Evolutionary conservation across 805 yeast species (phyloP), one percentile per base, ranked within the genome.

Genomic region (Yarrowia sp.): DNA sequence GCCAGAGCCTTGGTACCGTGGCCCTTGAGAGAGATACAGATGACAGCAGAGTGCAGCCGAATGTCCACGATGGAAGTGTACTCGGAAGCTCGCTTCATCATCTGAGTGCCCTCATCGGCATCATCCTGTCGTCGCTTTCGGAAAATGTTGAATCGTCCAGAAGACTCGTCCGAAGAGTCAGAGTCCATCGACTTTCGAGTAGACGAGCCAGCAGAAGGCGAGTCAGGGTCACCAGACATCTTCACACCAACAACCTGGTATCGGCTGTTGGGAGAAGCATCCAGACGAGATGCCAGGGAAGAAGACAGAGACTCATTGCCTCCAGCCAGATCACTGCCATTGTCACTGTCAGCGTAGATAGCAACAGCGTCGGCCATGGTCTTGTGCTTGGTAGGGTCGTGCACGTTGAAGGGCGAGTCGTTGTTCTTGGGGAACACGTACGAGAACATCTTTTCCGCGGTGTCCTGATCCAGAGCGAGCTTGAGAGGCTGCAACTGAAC

Each of bases 1-100:
- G 91, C 84, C 69, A 94, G 79, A 72, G 89, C 86, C 73, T 85
- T 80, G 38, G 86, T 82, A 14, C 92, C 91, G 15, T 86, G 86
- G 9, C 95, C 97, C 73, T 87, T 86, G 78, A 91, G 91, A 63
- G 97, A 89, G 35, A 92, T 83, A 66, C 87, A 82, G 15, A 93
- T 75, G n/a, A 80, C 75, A 46, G 86, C 81, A n/a, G 82, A 76
- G 43, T 82, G 81, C 48, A 89, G 74, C 41, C 79, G 80, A 71
- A 94, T 82, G 15, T 84, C 79, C 32, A 86, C 85, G 70, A 93
- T 85, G 72, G 90, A 88, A 77, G 90, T 82, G 75, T 85, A 91
- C 69, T 85, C 86, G 36, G 90, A 85, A 0, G 98, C 91, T 59
- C 98, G 80, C 55, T 82, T 79, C 5, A 92, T 79, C 97, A 94